Evolutionary conservation across 148 eudicot genomes (phyloP), one percentile per base, ranked within the genome.

Genomic region (Camellia granthamiana): DNA sequence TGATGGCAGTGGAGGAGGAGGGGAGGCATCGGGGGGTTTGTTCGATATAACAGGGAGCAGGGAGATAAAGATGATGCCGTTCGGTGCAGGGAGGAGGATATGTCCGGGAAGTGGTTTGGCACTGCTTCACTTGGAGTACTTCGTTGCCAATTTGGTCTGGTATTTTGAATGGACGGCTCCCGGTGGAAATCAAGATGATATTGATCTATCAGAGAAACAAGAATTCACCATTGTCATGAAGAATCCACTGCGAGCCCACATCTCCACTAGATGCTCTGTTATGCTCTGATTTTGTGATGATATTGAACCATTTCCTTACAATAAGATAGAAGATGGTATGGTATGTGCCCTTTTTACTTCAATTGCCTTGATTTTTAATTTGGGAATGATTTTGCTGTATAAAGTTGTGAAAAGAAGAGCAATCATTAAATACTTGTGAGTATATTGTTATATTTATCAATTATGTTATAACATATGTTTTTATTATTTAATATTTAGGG

Each of bases 11-110:
- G 12, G 6, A 21, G 41, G 74, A 23, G 15, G n/a, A 21, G 42
- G 18, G 5, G n/a, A 7, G 11, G 15, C 13, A 14, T 83, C 59
- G 43, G 77, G 38, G 38, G 38, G 38, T 30, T 30, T 54, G 68
- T 84, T 89, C 62, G 95, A 91, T 74, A 74, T 90, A 66, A 90
- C 88, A 0, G 86, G 97, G 69, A 88, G 86, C 18, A 84, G 76
- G n/a, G 97, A 88, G 85, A 88, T 92, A 7, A 92, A 92, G 79
- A 92, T 90, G 97, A 91, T 92, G 93, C 92, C 97, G 18, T 87
- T 89, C 69, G 96, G 96, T 38, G 93, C 82, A 0, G 96, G 96
- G 41, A 87, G 96, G 77, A 88, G 93, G 69, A 86, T 92, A 3
- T 92, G 96, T 75, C 96, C 93, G 2, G 93, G 83, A 0, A 47